Base-by-base conservation (phyloP, 345 rosid species). In the Draba incana region DNA sequence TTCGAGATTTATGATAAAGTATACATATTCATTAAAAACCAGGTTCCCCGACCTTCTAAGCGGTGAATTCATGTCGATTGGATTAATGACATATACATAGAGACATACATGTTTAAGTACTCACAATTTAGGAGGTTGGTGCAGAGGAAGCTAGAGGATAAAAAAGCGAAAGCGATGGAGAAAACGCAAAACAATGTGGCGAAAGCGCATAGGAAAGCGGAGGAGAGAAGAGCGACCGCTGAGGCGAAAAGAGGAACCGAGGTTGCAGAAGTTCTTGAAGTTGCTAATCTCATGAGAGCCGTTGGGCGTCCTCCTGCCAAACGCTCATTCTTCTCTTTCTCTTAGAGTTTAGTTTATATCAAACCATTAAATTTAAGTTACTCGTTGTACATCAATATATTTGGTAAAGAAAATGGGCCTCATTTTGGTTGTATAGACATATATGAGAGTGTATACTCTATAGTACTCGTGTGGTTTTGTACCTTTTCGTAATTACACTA, bases 61-160 rank as follows among this genome's bases (percentile, higher is more conserved):
- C 31, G 5, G 31, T 20, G 10, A 57, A 38, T 6, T 23, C 15
- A 38, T 37, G 45, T 11, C 2, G n/a, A 31, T 31, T 31, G 35
- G 14, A 24, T 39, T 41, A 7, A 41, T 38, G 9, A 20, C 20
- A 20, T 20, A 20, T 20, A 20, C 31, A 28, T 28, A 28, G 31
- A 28, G 31, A 44, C 10, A 43, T 44, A 6, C 11, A 30, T 46
- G 30, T 15, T 3, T 33, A 48, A 30, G 15, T 45, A 42, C 23
- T 59, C 41, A 57, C 20, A 39, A 10, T 10, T 33, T 38, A 45
- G 49, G 25, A 41, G 2, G 53, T 27, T 55, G 45, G 8, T 43
- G 72, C 38, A 92, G 98, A 93, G 97, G 85, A 93, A 87, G 74
- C 72, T 93, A 68, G 97, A 93, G 72, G 96, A 93, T 84, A 93